A percentile compares a stretch with the other conserved stretches of the same genome.
Conservation (phyloP, 1,139 yeast genomes). For the Hyphopichia fennica region DNA sequence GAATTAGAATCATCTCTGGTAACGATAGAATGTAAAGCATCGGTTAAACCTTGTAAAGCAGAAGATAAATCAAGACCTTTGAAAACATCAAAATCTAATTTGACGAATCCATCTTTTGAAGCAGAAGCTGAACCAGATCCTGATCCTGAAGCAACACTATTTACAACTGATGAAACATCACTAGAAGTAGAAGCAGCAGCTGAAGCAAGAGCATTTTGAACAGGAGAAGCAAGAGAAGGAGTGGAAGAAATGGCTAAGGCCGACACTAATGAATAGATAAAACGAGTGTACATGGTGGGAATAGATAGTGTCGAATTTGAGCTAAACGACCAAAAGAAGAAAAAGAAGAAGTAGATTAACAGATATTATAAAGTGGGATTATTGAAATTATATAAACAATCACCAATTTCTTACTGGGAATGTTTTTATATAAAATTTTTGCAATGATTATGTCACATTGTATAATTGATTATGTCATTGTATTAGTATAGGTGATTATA, state of each 20-base stretch:
- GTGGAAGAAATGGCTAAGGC: neutral
- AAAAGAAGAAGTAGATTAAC: too few species aligned
- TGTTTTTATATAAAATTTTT: too few species aligned
- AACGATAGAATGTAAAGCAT: slow-evolving; percentile 6
- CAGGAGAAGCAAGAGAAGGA: neutral
- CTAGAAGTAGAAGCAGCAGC: neutral
- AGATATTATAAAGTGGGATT: too few species aligned
- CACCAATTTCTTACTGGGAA: too few species aligned
- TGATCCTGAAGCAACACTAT: neutral
- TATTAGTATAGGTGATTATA: too few species aligned
- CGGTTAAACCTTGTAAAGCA: slow-evolving; percentile 15
- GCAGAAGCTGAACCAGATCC: slow-evolving; percentile 4
- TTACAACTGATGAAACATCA: neutral
- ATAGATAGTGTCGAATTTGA: neutral
- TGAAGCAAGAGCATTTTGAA: neutral
- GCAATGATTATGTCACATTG: neutral
- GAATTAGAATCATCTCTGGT: slow-evolving; percentile 8
- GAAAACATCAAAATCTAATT: slow-evolving; percentile 20
- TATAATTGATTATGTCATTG: neutral
- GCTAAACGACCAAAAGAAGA: too few species aligned
- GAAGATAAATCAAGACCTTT: slow-evolving; percentile 14
- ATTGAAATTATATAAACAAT: too few species aligned
- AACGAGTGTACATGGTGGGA: slow-evolving; percentile 3
- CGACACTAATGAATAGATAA: neutral
- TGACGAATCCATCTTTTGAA: slow-evolving; percentile 21